Conservation (phyloP, 2,329 filamentous ascomycete genomes). For the Fusarium illudens region DNA sequence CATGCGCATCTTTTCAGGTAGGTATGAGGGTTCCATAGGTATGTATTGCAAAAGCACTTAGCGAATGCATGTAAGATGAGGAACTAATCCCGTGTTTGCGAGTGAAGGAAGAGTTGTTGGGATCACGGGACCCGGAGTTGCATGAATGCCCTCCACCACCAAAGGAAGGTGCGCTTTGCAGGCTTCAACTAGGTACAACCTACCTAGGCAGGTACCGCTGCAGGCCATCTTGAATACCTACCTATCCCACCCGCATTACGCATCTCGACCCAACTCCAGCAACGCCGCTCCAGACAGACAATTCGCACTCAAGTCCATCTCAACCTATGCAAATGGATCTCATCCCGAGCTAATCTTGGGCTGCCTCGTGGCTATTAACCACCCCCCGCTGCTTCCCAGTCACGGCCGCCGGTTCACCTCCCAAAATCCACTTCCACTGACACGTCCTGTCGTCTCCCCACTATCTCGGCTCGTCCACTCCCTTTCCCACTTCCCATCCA, state of each 20-base stretch:
- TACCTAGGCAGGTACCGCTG: background rate
- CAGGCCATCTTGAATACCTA: background rate
- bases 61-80: conserved; percentile 27
- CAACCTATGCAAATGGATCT: background rate
- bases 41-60: background rate
- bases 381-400: conserved; percentile 9
- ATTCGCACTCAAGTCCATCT: conserved; percentile 19
- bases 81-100: conserved; percentile 4
- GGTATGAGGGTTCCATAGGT: background rate
- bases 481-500: conserved; percentile 7
- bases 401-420: conserved; percentile 3
- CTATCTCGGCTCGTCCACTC: conserved; percentile 8
- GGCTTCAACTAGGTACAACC: background rate
- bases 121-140: conserved; percentile 9
- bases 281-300: background rate
- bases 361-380: conserved; percentile 14
- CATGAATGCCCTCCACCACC: conserved; percentile 13
- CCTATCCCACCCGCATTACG: background rate
- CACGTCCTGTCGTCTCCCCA: conserved; percentile 21
- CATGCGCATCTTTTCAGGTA: background rate
- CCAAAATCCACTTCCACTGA: conserved; percentile 24
- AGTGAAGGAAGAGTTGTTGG: background rate
- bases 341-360: conserved; percentile 5
- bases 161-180: background rate
- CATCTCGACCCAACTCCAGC: background rate